Base-by-base conservation (phyloP, 305 asterid species). In the Lippia alba region DNA sequence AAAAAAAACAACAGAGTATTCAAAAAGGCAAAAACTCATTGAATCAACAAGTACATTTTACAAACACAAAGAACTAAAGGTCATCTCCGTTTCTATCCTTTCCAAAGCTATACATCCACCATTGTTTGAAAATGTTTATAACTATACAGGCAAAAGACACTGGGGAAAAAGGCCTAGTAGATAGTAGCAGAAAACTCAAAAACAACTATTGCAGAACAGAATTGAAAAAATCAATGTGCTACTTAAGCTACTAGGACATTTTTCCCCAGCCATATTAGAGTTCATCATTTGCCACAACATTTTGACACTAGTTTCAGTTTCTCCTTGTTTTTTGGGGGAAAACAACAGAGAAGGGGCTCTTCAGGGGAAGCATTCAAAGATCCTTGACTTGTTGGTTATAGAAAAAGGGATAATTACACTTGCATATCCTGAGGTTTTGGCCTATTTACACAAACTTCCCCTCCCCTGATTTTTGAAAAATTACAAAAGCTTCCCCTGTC, bases 151-250 rank as follows among this genome's bases (percentile, higher is more conserved):
- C 36, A 3, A 19, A 54, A 14, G 58, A 64, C 55, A 19, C 69
- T 61, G 14, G 75, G 74, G 71, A 36, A 74, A 65, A 78, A 78
- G 34, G 60, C 74, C 77, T 70, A 74, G 71, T 64, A 73, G 76
- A 16, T 33, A 41, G 76, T 58, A 45, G 76, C 51, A 36, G 57
- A 40, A 30, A 56, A 48, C 60, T 70, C 17, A 8, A 15, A 59
- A 0, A 45, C 15, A 48, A 59, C 18, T 40, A 14, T 61, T 49
- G 30, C 30, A 24, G 30, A 24, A 17, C 68, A 17, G 58, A n/a
- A 51, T 49, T 30, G 15, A 18, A 7, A 4, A 36, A 61, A 41
- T 59, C 3, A 39, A 24, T 36, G 36, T 15, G 18, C 69, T 50
- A 62, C 81, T 36, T 78, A 33, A 19, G 61, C 79, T 65, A 64